phyloP scores from a whole-genome alignment of 169 alveolate species.

The Plasmodium cynomolgi region DNA sequence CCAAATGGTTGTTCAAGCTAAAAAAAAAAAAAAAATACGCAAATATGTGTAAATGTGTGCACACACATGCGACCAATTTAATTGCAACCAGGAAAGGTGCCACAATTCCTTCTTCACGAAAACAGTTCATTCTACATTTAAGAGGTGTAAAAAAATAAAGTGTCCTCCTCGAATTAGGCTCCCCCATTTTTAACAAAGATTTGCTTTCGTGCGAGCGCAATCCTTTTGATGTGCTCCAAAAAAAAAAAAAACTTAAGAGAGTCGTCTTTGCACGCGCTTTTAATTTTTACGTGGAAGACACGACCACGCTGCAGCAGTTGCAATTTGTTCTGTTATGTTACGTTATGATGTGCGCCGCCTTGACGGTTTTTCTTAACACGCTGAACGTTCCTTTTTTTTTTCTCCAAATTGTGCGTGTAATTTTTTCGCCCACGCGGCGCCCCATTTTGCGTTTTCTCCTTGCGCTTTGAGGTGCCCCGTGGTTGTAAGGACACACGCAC shows the following conservation, averaged over 20 bases:
- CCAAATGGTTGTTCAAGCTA: background rate
- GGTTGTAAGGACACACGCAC: background rate
- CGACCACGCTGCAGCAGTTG: background rate
- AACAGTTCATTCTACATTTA: background rate
- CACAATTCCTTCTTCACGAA: background rate
- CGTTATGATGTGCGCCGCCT: background rate
- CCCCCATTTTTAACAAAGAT: background rate
- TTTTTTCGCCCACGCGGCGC: background rate
- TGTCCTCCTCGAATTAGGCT: background rate
- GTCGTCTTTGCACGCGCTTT: background rate
- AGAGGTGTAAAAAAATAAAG: slow-evolving; percentile 2
- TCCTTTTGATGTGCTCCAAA: background rate
- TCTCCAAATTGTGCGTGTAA: background rate
- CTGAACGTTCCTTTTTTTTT: background rate
- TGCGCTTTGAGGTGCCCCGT: background rate
- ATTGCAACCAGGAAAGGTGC: background rate
- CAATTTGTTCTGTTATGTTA: background rate
- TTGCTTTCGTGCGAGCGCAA: background rate
- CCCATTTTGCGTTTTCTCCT: background rate
- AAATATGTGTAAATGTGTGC: background rate
- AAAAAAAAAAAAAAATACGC: background rate
- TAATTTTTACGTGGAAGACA: background rate
- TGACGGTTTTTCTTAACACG: background rate
- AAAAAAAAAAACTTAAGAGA: slow-evolving; percentile 8
- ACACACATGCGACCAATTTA: background rate